Evolutionary conservation across 306 rosid genomes (phyloP).

Genomic region (Cicer yamashitae): DNA sequence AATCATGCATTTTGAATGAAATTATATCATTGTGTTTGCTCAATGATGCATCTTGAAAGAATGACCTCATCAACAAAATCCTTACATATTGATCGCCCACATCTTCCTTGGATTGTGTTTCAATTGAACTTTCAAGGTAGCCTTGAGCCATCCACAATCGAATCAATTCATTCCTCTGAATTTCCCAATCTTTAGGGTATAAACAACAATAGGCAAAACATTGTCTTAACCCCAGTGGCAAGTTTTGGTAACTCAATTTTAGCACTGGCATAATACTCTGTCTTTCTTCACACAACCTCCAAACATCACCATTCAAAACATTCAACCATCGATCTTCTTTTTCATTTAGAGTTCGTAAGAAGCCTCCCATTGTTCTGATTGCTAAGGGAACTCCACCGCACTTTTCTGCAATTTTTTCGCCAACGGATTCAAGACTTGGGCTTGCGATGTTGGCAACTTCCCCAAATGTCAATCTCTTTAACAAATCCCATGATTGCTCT

Average conservation of each 20-base stretch:
- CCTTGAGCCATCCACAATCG: slow-evolving; percentile 15
- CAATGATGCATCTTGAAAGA: not conserved
- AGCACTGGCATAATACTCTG: slow-evolving; percentile 8
- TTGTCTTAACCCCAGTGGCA: slow-evolving; percentile 18
- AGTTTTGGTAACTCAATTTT: slow-evolving; percentile 6
- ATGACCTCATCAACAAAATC: slow-evolving; percentile 13
- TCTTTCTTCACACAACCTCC: slow-evolving; percentile 12
- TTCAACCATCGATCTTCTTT: slow-evolving; percentile 4
- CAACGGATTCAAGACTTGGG: not conserved
- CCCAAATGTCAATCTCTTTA: slow-evolving; percentile 1
- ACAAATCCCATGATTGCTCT: slow-evolving; percentile 10
- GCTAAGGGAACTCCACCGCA: slow-evolving; percentile 6
- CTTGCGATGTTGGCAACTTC: not conserved
- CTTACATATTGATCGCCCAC: slow-evolving; percentile 11
- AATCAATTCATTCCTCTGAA: slow-evolving; percentile 3
- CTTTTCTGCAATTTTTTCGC: slow-evolving; percentile 3
- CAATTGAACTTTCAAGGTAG: slow-evolving; percentile 13
- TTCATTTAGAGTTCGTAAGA: not conserved
- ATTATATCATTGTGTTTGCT: not conserved
- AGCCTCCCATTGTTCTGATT: not conserved
- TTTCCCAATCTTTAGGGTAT: slow-evolving; percentile 5
- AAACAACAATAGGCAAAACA: slow-evolving; percentile 19
- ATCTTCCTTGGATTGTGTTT: slow-evolving; percentile 6
- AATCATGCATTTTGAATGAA: slow-evolving; percentile 10
- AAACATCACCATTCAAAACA: slow-evolving; percentile 6